Evolutionary conservation across 345 rosid species (phyloP).

Genomic region (Dipteronia dyeriana): DNA sequence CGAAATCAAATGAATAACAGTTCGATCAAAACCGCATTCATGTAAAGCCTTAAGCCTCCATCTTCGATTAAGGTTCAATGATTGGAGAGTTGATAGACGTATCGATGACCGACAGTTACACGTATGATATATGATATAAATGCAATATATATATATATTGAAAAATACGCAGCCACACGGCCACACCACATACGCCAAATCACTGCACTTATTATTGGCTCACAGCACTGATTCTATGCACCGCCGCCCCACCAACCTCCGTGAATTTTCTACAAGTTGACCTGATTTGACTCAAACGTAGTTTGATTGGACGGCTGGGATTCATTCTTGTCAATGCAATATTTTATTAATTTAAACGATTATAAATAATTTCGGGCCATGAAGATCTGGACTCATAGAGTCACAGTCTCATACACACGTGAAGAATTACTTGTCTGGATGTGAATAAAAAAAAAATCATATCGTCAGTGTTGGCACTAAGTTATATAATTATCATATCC

Average conservation of each 20-base stretch:
- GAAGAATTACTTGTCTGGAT: slow-evolving; percentile 28
- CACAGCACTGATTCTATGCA: background rate
- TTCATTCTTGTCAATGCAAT: background rate
- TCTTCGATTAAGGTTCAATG: slow-evolving; percentile 13
- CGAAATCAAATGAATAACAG: background rate
- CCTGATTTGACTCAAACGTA: background rate
- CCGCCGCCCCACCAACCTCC: background rate
- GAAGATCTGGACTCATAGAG: slow-evolving; percentile 11
- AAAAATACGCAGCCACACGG: slow-evolving; percentile 23
- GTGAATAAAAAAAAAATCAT: slow-evolving; percentile 20
- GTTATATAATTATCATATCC: background rate
- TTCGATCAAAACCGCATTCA: background rate
- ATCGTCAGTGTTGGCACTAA: background rate
- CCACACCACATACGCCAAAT: too few species aligned
- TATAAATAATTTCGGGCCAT: background rate
- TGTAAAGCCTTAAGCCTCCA: background rate
- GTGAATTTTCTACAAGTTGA: background rate
- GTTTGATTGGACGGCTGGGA: background rate
- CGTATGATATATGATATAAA: background rate
- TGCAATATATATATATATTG: background rate
- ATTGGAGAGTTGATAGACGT: slow-evolving; percentile 17
- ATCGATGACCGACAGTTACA: slow-evolving; percentile 39
- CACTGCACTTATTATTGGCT: too few species aligned
- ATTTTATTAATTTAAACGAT: too few species aligned
- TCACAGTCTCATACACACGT: slow-evolving; percentile 15